A percentile compares a stretch with the other conserved stretches of the same genome.
Evolutionary conservation across 2,329 filamentous ascomycete species (phyloP).

Genomic region (Aspergillus spinulosporus): DNA sequence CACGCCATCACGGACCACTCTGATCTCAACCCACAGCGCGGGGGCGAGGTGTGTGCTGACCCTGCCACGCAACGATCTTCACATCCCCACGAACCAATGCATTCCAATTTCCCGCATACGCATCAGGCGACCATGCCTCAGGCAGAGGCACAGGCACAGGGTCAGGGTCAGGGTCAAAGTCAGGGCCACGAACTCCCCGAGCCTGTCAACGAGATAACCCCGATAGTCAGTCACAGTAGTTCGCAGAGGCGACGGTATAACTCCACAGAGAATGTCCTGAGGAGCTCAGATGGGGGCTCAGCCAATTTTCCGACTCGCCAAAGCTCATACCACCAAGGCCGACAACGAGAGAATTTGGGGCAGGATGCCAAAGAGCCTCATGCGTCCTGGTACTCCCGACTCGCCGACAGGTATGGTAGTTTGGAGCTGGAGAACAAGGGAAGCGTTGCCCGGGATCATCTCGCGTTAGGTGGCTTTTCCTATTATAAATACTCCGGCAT

Average conservation of each 20-base stretch:
- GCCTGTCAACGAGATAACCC: constrained; percentile 31
- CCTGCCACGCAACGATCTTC: constrained; percentile 28
- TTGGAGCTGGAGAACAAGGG: constrained; percentile 67
- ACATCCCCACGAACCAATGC: constrained; percentile 21
- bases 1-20: constrained; percentile 39
- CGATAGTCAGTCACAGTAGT: constrained; percentile 31
- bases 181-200: background rate
- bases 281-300: constrained; percentile 15
- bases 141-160: constrained; percentile 14
- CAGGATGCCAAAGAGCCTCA: constrained; percentile 19
- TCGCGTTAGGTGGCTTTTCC: constrained; percentile 55
- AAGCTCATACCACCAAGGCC: background rate
- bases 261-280: constrained; percentile 30
- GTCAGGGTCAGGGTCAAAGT: background rate
- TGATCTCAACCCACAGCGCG: constrained; percentile 29
- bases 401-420: constrained; percentile 61
- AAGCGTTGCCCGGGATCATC: constrained; percentile 64
- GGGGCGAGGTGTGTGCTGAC: constrained; percentile 21
- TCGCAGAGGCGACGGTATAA: constrained; percentile 33
- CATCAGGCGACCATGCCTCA: constrained; percentile 22
- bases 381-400: constrained; percentile 48
- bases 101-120: constrained; percentile 18
- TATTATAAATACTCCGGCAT: constrained; percentile 8
- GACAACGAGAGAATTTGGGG: background rate
- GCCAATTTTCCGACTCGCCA: constrained; percentile 14